Percentiles rank a stretch among this genome's conserved stretches.
Evolutionary conservation across 2,329 filamentous ascomycete genomes (phyloP).

Genomic region (Diatrype stigma): DNA sequence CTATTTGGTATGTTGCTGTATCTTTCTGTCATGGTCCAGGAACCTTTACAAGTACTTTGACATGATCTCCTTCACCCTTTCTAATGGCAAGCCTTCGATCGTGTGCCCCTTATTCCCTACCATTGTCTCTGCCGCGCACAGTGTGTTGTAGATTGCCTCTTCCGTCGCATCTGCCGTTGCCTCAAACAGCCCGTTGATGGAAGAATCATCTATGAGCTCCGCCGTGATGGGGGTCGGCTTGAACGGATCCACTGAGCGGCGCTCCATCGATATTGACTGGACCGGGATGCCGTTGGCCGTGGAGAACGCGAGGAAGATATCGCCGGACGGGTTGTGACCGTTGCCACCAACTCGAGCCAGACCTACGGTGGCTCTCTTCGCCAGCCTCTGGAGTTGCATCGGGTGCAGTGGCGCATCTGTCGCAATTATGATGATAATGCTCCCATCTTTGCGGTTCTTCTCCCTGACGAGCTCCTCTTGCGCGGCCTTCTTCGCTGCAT

Average conservation of each 20-base stretch:
- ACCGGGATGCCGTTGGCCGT: conserved; percentile 51
- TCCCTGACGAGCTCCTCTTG: conserved; percentile 23
- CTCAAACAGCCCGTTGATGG: conserved; percentile 58
- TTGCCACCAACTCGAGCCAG: conserved; percentile 57
- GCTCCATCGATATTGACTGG: conserved; percentile 30
- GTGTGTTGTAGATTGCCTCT: conserved; percentile 61
- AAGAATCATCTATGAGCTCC: conserved; percentile 51
- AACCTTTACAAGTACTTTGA: conserved; percentile 26
- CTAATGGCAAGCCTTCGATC: conserved; percentile 47
- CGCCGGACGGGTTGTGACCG: conserved; percentile 58
- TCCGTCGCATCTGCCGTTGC: conserved; percentile 60
- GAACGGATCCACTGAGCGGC: conserved; percentile 36
- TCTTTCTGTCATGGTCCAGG: too few species aligned
- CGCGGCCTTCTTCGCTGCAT: conserved; percentile 24
- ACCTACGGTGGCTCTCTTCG: conserved; percentile 58
- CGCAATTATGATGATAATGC: conserved; percentile 56
- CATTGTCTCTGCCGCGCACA: conserved; percentile 59
- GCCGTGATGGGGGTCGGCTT: conserved; percentile 33
- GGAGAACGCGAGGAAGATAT: conserved; percentile 65
- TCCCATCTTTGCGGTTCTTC: conserved; percentile 55
- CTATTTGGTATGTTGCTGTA: too few species aligned
- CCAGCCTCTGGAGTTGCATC: conserved; percentile 52
- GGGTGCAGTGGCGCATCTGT: conserved; percentile 59
- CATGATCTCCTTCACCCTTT: conserved; percentile 42
- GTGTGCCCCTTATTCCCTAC: conserved; percentile 46